Evolutionary conservation across 768 basidiomycete species (phyloP).

Genomic region (Jaapia argillacea): DNA sequence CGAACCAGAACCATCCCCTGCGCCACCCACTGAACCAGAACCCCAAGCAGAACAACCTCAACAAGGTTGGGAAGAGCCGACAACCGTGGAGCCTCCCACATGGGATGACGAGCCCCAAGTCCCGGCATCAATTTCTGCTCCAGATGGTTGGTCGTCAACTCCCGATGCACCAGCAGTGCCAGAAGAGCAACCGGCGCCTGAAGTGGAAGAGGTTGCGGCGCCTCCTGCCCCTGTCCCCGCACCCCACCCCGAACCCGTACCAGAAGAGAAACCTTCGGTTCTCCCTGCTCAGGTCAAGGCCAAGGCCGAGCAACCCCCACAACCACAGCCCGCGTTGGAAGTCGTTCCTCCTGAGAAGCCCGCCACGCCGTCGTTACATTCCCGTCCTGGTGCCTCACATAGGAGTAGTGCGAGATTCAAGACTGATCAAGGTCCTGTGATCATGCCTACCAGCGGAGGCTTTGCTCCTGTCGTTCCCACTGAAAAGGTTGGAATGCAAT

Average conservation of each 20-base stretch:
- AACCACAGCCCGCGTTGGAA: slow-evolving; percentile 10
- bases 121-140: slow-evolving; percentile 21
- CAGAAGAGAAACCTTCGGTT: slow-evolving; percentile 18
- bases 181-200: not conserved
- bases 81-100: slow-evolving; percentile 52
- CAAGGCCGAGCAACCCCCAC: slow-evolving; percentile 12
- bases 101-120: slow-evolving; percentile 63
- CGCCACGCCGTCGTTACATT: slow-evolving; percentile 31
- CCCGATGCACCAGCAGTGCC: not conserved
- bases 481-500: slow-evolving; percentile 85
- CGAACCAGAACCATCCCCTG: slow-evolving; percentile 13
- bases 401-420: slow-evolving; percentile 58
- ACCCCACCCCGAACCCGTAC: slow-evolving; percentile 3
- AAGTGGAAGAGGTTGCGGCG: not conserved
- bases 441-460: slow-evolving; percentile 61
- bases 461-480: slow-evolving; percentile 39
- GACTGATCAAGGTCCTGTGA: slow-evolving; percentile 67
- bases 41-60: no score
- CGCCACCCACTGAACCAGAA: slow-evolving; percentile 17
- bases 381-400: slow-evolving; percentile 45
- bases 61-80: slow-evolving; percentile 63
- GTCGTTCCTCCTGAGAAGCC: slow-evolving; percentile 20
- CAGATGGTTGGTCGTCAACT: slow-evolving; percentile 21
- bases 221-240: slow-evolving; percentile 6
- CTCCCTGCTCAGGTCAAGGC: slow-evolving; percentile 16